These are phyloP conservation scores for Erythrophleum fordii DNA, from an alignment of 306 rosid species.

Conservation along the genomic window DNA sequence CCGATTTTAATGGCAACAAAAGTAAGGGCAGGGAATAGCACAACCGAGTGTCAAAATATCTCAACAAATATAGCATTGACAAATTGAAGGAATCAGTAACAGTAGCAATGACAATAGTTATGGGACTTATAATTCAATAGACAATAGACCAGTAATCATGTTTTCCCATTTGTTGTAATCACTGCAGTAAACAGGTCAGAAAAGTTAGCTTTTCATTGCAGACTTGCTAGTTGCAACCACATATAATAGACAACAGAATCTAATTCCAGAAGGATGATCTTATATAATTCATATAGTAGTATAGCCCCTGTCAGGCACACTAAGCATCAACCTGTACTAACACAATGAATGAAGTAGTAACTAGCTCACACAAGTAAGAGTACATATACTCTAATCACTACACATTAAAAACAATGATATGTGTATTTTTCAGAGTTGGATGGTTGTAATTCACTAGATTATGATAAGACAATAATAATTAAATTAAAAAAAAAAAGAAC, in stretches of 20 bases:
- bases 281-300: background rate
- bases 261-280: background rate
- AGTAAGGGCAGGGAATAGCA: background rate
- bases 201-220: background rate
- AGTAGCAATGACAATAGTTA: background rate
- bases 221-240: background rate
- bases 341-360: background rate
- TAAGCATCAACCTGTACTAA: background rate
- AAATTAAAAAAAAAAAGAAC: background rate
- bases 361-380: background rate
- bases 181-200: background rate
- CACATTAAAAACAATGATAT: background rate
- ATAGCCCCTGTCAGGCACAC: background rate
- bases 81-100: background rate
- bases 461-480: background rate
- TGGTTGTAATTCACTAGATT: background rate
- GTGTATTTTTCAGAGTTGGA: background rate
- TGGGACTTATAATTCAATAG: background rate
- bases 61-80: background rate
- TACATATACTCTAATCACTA: background rate
- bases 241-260: background rate
- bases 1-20: background rate
- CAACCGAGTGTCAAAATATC: constrained; percentile 16
- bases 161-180: background rate
- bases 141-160: background rate